Percentiles rank a stretch among this genome's conserved stretches.
Evolutionary conservation across 306 rosid genomes (phyloP).

Genomic region (Rubus idaeus): DNA sequence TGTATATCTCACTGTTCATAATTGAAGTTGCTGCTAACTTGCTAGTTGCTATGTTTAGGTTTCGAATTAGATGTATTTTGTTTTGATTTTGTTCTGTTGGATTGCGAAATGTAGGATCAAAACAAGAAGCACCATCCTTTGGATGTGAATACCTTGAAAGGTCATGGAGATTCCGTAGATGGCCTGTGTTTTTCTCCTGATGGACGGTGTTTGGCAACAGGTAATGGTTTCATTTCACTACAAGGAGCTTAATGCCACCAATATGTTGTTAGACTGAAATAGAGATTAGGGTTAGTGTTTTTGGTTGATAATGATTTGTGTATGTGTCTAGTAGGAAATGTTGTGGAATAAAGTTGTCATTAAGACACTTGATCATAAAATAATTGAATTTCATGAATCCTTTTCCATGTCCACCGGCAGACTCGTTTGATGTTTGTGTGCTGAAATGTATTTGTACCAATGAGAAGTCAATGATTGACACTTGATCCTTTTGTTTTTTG

Average conservation of each 20-base stretch:
- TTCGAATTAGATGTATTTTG: background rate
- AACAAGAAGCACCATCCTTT: constrained; percentile 89
- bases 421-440: background rate
- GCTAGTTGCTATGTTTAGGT: background rate
- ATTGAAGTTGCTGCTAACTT: background rate
- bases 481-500: background rate
- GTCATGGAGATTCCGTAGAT: constrained; percentile 87
- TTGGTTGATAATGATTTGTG: background rate
- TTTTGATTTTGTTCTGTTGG: constrained; percentile 19
- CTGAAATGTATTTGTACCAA: background rate
- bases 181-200: constrained; percentile 81
- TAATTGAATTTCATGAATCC: background rate
- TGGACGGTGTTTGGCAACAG: constrained; percentile 74
- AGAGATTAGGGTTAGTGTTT: background rate
- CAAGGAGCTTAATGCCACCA: background rate
- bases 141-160: constrained; percentile 97
- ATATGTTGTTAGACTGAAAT: background rate
- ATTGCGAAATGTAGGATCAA: constrained; percentile 61
- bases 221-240: constrained; percentile 34
- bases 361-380: background rate
- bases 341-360: background rate
- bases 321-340: background rate
- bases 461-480: background rate
- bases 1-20: background rate
- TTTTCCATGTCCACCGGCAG: background rate